These are phyloP conservation scores for Phytophthora aleatoria DNA, from an alignment of 352 stramenopile species.

Conservation along the genomic window DNA sequence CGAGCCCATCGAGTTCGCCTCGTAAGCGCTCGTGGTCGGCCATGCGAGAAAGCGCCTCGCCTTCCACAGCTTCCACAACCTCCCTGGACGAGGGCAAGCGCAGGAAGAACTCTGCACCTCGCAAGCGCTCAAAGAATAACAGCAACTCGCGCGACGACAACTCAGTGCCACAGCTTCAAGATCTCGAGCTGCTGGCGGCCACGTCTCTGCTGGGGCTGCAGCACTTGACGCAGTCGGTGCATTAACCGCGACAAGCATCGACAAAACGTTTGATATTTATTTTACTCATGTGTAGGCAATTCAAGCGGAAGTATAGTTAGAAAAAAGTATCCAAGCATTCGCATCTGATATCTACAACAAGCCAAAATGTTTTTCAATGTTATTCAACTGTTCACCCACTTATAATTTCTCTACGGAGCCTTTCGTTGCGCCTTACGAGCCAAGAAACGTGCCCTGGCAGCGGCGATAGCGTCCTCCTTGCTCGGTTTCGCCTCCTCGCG, in stretches of 20 bases:
- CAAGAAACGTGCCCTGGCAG: slow-evolving; percentile 83
- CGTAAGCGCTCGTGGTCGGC: slow-evolving; percentile 65
- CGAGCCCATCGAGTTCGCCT: slow-evolving; percentile 43
- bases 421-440: slow-evolving; percentile 76
- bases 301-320: slow-evolving; percentile 28
- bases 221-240: slow-evolving; percentile 69
- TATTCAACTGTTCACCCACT: neutral
- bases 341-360: slow-evolving; percentile 3
- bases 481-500: slow-evolving; percentile 37
- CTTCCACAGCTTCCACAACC: slow-evolving; percentile 13
- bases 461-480: slow-evolving; percentile 80
- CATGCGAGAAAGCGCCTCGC: slow-evolving; percentile 33
- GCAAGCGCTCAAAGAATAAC: slow-evolving; percentile 47
- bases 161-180: slow-evolving; percentile 47
- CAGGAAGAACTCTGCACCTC: slow-evolving; percentile 38
- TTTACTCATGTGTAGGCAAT: slow-evolving; percentile 35
- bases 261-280: slow-evolving; percentile 47
- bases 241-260: slow-evolving; percentile 39
- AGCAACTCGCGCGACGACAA: slow-evolving; percentile 13
- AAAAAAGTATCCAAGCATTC: slow-evolving; percentile 31
- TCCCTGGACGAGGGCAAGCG: slow-evolving; percentile 38
- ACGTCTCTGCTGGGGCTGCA: slow-evolving; percentile 79
- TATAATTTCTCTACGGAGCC: slow-evolving; percentile 13
- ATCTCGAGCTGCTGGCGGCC: slow-evolving; percentile 78
- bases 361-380: slow-evolving; percentile 10